phyloP scores from a whole-genome alignment of 208 protist species.

The Pavlovales sp. region DNA sequence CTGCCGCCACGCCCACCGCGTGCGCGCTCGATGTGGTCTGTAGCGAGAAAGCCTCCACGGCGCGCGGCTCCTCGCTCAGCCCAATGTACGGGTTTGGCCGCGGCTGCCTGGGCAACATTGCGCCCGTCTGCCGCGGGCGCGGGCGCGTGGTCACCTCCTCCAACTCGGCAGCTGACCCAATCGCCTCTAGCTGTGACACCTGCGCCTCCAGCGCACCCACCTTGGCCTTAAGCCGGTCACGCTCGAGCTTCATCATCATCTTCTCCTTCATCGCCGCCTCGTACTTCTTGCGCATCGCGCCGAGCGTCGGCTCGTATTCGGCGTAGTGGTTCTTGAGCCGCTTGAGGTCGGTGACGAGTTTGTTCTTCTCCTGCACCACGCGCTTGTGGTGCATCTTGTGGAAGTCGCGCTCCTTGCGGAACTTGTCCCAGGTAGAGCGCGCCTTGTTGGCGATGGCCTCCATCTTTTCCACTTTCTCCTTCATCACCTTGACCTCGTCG shows the following conservation, averaged over 20 bases:
- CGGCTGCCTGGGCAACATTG: constrained; percentile 16
- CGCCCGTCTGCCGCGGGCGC: background rate
- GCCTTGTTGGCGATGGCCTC: constrained; percentile 55
- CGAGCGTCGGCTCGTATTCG: constrained; percentile 60
- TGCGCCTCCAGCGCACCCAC: constrained; percentile 48
- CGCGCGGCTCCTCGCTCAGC: constrained; percentile 6
- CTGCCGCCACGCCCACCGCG: constrained; percentile 60
- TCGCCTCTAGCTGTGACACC: constrained; percentile 32
- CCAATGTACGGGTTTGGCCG: constrained; percentile 54
- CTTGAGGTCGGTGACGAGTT: constrained; percentile 64
- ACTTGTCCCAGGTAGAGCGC: constrained; percentile 62
- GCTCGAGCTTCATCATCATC: constrained; percentile 63
- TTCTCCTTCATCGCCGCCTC: constrained; percentile 71
- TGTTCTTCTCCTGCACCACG: constrained; percentile 68
- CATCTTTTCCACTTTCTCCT: constrained; percentile 49
- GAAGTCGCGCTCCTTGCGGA: constrained; percentile 69
- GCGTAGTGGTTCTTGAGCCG: constrained; percentile 57
- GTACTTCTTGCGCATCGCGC: constrained; percentile 62
- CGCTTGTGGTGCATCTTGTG: constrained; percentile 66
- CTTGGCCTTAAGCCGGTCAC: constrained; percentile 54
- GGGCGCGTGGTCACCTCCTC: no score
- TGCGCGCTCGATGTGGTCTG: constrained; percentile 43
- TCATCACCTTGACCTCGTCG: constrained; percentile 31
- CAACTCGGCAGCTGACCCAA: background rate
- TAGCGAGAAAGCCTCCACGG: constrained; percentile 43